Percentiles rank a stretch among this genome's conserved stretches.
Conservation (phyloP, 1,284 basidiomycete species). For the Microbotryum intermedium region DNA sequence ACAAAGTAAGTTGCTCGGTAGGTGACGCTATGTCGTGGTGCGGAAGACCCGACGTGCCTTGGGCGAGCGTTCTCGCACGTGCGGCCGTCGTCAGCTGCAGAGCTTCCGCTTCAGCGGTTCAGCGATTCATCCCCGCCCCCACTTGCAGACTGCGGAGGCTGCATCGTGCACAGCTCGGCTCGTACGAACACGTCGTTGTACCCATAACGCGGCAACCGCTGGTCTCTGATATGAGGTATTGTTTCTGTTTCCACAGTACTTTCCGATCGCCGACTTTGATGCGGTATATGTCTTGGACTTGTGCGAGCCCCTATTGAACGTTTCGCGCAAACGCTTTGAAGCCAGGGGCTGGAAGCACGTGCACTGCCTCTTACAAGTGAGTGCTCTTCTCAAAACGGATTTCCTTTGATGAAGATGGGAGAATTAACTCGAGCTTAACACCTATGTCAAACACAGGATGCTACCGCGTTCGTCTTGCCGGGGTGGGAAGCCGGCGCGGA, state of each 20-base stretch:
- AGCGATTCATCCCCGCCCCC: neutral
- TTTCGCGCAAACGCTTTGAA: conserved; percentile 60
- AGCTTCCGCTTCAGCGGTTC: too few relatives aligned
- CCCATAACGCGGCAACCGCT: too few relatives aligned
- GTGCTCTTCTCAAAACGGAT: too few relatives aligned
- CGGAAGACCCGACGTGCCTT: too few relatives aligned
- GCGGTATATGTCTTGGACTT: conserved; percentile 53
- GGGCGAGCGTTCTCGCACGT: neutral
- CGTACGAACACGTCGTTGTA: too few relatives aligned
- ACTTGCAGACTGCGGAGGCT: too few relatives aligned
- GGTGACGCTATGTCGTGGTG: too few relatives aligned
- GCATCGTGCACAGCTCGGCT: too few relatives aligned
- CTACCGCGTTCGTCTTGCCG: conserved; percentile 59
- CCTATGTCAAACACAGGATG: conserved; percentile 43
- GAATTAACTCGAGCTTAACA: too few relatives aligned
- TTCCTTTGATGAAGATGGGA: too few relatives aligned
- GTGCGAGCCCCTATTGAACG: conserved; percentile 45
- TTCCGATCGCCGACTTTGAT: conserved; percentile 57
- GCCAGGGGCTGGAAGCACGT: conserved; percentile 66
- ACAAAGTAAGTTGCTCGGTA: conserved; percentile 40
- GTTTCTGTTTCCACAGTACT: conserved; percentile 38
- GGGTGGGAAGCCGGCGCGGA: conserved; percentile 44
- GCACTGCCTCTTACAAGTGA: conserved; percentile 55
- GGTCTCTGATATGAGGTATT: neutral
- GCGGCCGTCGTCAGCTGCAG: neutral